These are phyloP conservation scores for Suhomyces sp. DNA, from an alignment of 805 yeast species.

Conservation along the genomic window DNA sequence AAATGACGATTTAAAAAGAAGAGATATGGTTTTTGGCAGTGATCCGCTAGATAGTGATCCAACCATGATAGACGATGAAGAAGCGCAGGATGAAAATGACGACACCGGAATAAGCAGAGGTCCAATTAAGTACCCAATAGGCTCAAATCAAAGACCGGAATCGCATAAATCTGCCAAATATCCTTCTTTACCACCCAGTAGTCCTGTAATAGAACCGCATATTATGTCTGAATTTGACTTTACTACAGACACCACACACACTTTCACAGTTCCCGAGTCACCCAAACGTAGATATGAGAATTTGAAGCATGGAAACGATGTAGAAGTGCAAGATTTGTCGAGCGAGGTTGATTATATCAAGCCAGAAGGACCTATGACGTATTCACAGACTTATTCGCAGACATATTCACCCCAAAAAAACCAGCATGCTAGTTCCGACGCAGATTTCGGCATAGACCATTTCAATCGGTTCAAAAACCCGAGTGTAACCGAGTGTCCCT, in stretches of 20 bases:
- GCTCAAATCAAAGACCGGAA: not conserved
- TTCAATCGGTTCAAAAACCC: constrained; percentile 39
- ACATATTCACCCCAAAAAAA: constrained; percentile 4
- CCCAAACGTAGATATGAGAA: constrained; percentile 13
- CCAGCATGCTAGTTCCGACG: constrained; percentile 28
- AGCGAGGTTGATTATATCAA: constrained; percentile 8
- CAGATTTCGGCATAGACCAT: constrained; percentile 51
- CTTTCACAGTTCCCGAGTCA: constrained; percentile 24
- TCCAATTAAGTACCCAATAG: not conserved
- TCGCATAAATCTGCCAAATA: not conserved
- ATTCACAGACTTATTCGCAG: constrained; percentile 3
- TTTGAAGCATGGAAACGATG: not conserved
- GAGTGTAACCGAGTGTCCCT: constrained; percentile 24
- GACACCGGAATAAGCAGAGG: constrained; percentile 1
- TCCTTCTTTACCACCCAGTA: constrained; percentile 28
- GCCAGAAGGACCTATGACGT: not conserved
- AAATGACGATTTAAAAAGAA: constrained; percentile 37
- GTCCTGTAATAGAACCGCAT: constrained; percentile 37
- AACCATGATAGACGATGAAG: constrained; percentile 16
- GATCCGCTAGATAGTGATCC: constrained; percentile 18
- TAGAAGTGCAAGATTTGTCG: not conserved
- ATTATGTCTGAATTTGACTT: constrained; percentile 30
- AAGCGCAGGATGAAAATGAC: constrained; percentile 12
- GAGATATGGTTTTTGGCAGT: constrained; percentile 21
- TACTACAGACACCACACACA: constrained; percentile 18